Conservation (phyloP, 257 asterid genomes). For the Galeopsis tetrahit region DNA sequence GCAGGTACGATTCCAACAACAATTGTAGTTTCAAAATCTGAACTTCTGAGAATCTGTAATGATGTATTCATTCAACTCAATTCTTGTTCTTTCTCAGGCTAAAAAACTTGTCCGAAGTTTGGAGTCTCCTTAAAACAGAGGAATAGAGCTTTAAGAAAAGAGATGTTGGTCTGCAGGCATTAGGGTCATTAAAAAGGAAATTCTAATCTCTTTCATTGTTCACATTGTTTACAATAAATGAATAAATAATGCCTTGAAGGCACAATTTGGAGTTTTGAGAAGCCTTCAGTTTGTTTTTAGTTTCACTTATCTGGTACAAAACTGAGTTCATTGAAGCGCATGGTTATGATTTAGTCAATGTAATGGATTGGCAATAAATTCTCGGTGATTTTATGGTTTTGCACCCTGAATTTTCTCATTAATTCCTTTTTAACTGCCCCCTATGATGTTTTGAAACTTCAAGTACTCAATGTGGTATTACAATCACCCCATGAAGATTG, state of each 20-base stretch:
- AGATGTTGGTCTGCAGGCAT: conserved; percentile 17
- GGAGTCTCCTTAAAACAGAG: conserved; percentile 59
- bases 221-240: conserved; percentile 31
- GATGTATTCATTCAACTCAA: neutral
- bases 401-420: neutral
- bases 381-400: neutral
- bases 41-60: neutral
- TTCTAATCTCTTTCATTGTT: neutral
- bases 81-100: conserved; percentile 56
- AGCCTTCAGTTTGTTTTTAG: conserved; percentile 6
- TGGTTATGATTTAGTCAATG: conserved; percentile 9
- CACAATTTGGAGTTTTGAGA: conserved; percentile 14
- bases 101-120: conserved; percentile 65
- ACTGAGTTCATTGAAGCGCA: neutral
- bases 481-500: too few relatives aligned
- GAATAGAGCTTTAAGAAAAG: conserved; percentile 15
- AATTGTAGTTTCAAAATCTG: conserved; percentile 10
- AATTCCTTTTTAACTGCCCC: too few relatives aligned
- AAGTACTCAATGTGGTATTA: too few relatives aligned
- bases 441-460: too few relatives aligned
- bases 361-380: neutral
- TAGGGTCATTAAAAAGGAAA: conserved; percentile 22
- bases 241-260: conserved; percentile 35
- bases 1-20: conserved; percentile 58
- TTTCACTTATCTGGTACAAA: neutral